These are phyloP conservation scores for Eimeria necatrix DNA, from an alignment of 169 alveolate species.

Conservation along the genomic window DNA sequence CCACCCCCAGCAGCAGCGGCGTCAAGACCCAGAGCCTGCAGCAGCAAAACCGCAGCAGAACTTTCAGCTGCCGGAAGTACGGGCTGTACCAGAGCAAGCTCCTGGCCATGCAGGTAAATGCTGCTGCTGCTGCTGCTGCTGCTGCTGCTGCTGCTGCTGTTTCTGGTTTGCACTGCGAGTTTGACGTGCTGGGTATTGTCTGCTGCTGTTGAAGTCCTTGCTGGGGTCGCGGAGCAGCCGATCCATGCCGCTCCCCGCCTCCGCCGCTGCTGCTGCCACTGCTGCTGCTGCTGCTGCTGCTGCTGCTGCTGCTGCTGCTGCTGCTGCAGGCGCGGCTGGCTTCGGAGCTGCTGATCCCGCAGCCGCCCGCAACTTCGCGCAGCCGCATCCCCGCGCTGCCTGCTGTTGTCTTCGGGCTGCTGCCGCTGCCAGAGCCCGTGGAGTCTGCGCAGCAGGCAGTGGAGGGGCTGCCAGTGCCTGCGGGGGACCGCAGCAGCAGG, in stretches of 20 bases:
- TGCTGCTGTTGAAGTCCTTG: background rate
- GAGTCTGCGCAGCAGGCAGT: constrained; percentile 59
- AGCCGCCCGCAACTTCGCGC: constrained; percentile 78
- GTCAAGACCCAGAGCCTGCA: constrained; percentile 19
- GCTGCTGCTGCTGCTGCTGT: constrained; percentile 6
- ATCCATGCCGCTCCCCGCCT: background rate
- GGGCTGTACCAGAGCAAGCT: constrained; percentile 71
- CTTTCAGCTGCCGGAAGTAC: constrained; percentile 80
- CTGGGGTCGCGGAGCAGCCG: too few relatives aligned
- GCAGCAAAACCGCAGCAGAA: constrained; percentile 77
- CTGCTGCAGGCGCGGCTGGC: constrained; percentile 73
- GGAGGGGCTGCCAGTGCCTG: constrained; percentile 23
- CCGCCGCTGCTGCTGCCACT: background rate
- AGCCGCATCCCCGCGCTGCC: constrained; percentile 67
- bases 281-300: background rate
- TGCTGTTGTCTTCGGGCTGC: constrained; percentile 61
- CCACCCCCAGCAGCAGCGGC: constrained; percentile 12
- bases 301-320: constrained; percentile 24
- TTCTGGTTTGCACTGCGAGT: too few relatives aligned
- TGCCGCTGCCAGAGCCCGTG: constrained; percentile 63
- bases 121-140: constrained; percentile 42
- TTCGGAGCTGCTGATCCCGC: constrained; percentile 77
- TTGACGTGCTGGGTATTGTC: too few relatives aligned
- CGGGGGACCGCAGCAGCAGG: background rate
- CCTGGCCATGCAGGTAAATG: constrained; percentile 72